phyloP scores from a whole-genome alignment of 1,284 basidiomycete species.

The Agaricales sp. region DNA sequence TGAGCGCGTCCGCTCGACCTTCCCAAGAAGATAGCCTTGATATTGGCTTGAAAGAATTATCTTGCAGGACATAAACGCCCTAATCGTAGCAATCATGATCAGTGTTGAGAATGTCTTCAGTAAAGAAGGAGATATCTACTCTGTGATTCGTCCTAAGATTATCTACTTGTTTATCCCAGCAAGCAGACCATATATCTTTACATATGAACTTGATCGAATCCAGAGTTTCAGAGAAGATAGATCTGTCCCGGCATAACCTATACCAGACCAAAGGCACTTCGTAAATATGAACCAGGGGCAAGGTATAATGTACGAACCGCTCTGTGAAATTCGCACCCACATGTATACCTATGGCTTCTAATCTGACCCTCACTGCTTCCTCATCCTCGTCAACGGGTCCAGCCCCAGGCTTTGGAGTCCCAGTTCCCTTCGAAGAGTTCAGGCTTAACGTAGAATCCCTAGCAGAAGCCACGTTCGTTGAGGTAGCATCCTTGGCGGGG shows the following conservation, averaged over 20 bases:
- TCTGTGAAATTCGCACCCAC: constrained; percentile 83
- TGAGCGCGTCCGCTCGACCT: constrained; percentile 65
- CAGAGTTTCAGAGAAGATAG: constrained; percentile 73
- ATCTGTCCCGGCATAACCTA: constrained; percentile 68
- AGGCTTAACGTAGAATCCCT: constrained; percentile 45
- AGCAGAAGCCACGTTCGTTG: constrained; percentile 31
- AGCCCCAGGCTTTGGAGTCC: constrained; percentile 13
- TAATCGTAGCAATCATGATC: constrained; percentile 18
- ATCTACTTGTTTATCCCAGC: constrained; percentile 92
- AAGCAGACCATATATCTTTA: constrained; percentile 86
- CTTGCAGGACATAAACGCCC: constrained; percentile 93
- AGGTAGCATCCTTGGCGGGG: constrained; percentile 26
- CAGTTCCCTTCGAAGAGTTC: constrained; percentile 26
- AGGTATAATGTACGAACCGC: constrained; percentile 38
- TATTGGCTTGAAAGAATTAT: constrained; percentile 83
- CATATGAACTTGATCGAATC: constrained; percentile 94
- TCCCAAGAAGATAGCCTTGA: constrained; percentile 69
- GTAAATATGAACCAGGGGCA: neutral
- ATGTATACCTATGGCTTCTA: constrained; percentile 80
- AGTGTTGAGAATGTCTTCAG: constrained; percentile 4
- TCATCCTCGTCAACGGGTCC: constrained; percentile 56
- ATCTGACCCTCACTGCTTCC: constrained; percentile 52
- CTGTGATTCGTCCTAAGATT: constrained; percentile 92
- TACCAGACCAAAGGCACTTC: neutral
- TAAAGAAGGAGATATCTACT: constrained; percentile 28